Evolutionary conservation across 2,329 filamentous ascomycete species (phyloP).

Genomic region (Epichloe sp.): DNA sequence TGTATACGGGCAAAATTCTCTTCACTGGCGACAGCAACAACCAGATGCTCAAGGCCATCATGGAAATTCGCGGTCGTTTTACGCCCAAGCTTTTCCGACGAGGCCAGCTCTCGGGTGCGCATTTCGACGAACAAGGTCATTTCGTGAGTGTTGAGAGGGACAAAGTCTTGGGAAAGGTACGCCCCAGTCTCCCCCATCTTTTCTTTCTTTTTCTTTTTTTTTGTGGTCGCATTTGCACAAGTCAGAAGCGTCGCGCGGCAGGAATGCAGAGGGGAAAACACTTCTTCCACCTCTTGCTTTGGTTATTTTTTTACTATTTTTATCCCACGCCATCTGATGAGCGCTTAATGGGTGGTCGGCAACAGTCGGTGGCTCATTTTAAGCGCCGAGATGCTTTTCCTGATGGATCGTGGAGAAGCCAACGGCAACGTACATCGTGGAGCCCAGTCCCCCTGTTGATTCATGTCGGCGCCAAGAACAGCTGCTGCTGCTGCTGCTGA

Average conservation of each 20-base stretch:
- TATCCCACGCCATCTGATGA: background rate
- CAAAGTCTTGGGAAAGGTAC: slow-evolving; percentile 71
- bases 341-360: background rate
- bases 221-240: background rate
- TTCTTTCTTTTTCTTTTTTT: background rate
- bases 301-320: background rate
- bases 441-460: background rate
- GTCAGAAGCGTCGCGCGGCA: background rate
- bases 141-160: slow-evolving; percentile 80
- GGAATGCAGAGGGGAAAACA: background rate
- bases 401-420: background rate
- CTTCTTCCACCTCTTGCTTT: background rate
- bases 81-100: slow-evolving; percentile 79
- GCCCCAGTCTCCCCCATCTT: slow-evolving; percentile 9
- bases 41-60: slow-evolving; percentile 92
- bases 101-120: slow-evolving; percentile 59
- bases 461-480: background rate
- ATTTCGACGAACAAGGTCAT: slow-evolving; percentile 76
- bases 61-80: slow-evolving; percentile 89
- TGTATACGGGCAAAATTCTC: slow-evolving; percentile 94
- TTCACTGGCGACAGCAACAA: slow-evolving; percentile 96
- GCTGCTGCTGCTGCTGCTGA: background rate
- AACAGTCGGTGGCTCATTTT: background rate
- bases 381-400: background rate
- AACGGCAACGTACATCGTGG: background rate